Conservation (phyloP, 257 asterid genomes). For the Solanum acaule region DNA sequence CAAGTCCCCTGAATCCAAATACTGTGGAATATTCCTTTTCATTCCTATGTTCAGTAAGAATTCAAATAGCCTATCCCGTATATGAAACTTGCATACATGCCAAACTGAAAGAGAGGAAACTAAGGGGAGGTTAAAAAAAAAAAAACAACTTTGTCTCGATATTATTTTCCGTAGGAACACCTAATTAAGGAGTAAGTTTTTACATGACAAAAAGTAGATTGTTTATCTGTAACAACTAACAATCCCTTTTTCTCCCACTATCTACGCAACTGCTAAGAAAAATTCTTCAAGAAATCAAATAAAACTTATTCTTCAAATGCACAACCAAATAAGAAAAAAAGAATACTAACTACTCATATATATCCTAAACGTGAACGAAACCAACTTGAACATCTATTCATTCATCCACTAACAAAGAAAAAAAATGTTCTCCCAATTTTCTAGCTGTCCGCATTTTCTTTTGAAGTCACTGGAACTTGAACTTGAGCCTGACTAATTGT, state of each 20-base stretch:
- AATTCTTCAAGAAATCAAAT: conserved; percentile 3
- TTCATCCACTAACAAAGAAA: neutral
- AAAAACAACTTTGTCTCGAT: neutral
- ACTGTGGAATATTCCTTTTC: neutral
- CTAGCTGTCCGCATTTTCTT: too few relatives aligned
- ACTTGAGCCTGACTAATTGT: too few relatives aligned
- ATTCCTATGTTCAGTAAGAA: neutral
- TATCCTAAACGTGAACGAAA: neutral
- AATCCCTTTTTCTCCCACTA: neutral
- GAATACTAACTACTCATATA: neutral
- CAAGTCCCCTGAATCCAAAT: neutral
- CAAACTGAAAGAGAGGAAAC: neutral
- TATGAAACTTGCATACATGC: neutral
- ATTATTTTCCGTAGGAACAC: neutral
- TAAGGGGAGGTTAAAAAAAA: neutral
- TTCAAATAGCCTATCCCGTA: neutral
- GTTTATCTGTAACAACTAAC: neutral
- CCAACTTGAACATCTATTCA: neutral
- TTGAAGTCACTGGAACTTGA: too few relatives aligned
- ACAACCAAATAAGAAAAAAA: too few relatives aligned
- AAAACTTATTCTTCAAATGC: conserved; percentile 1
- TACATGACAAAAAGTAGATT: neutral
- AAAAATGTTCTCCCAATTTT: too few relatives aligned
- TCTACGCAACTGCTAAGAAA: neutral
- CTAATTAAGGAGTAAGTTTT: neutral